A percentile compares a stretch with the other conserved stretches of the same genome.
phyloP scores from a whole-genome alignment of 176 grass and related monocot species.

The Hordeum vulgare region DNA sequence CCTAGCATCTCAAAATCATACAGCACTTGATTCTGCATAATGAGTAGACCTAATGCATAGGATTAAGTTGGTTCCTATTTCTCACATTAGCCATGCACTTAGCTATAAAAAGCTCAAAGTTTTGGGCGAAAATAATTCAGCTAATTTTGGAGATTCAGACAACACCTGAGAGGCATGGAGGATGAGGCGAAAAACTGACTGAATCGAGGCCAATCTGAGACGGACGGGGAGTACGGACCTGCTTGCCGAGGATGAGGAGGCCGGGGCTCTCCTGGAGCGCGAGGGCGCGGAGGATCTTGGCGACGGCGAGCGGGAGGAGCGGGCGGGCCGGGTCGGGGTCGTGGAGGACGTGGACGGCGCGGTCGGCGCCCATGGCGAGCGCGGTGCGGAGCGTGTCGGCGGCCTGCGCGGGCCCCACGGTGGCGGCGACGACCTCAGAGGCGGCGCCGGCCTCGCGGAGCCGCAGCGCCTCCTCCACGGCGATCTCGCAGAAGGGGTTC shows the following conservation, averaged over 20 bases:
- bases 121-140: neutral
- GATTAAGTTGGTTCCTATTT: neutral
- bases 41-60: no score
- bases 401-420: constrained; percentile 59
- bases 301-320: constrained; percentile 68
- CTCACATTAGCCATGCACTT: neutral
- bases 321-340: constrained; percentile 32
- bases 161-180: neutral
- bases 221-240: constrained; percentile 32
- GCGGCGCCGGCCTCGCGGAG: constrained; percentile 65
- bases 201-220: neutral
- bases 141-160: neutral
- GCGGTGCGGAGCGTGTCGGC: constrained; percentile 88
- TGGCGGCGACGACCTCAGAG: constrained; percentile 69
- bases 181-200: neutral
- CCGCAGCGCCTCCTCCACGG: constrained; percentile 78
- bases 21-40: neutral
- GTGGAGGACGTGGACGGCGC: constrained; percentile 75
- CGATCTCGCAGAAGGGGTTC: constrained; percentile 99
- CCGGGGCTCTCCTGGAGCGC: constrained; percentile 59
- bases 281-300: constrained; percentile 69
- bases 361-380: constrained; percentile 94
- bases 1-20: neutral
- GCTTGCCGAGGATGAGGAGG: constrained; percentile 82
- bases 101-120: neutral